A percentile compares a stretch with the other conserved stretches of the same genome.
Conservation (phyloP, 495 filamentous ascomycete genomes). For the Penicillium canescens region DNA sequence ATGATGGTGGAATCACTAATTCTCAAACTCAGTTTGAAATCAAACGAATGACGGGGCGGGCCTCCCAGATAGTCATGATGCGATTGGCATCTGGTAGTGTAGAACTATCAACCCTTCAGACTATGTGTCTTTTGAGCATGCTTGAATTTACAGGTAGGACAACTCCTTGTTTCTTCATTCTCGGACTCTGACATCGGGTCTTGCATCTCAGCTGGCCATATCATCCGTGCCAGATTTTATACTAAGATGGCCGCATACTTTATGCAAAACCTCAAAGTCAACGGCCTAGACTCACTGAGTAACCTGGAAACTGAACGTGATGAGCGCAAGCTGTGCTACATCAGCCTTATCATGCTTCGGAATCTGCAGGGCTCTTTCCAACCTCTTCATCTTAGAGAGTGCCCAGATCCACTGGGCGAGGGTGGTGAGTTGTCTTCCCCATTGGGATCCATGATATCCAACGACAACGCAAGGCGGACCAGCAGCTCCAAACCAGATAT, state of each 20-base stretch:
- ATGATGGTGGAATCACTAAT: conserved; percentile 7
- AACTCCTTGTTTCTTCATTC: not conserved
- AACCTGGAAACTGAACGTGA: conserved; percentile 30
- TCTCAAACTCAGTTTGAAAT: conserved; percentile 15
- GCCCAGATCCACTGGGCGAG: not conserved
- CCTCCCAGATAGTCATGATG: conserved; percentile 31
- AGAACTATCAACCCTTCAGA: conserved; percentile 44
- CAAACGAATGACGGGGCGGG: conserved; percentile 24
- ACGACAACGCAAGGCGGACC: not conserved
- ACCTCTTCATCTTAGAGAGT: conserved; percentile 4
- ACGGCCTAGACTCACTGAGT: conserved; percentile 17
- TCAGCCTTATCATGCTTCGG: conserved; percentile 39
- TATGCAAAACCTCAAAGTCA: conserved; percentile 30
- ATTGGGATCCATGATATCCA: conserved; percentile 6
- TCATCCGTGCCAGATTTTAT: conserved; percentile 37
- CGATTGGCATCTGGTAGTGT: conserved; percentile 32
- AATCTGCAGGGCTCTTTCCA: conserved; percentile 32
- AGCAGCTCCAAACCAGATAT: conserved; percentile 28
- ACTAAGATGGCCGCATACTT: conserved; percentile 37
- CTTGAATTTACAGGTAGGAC: conserved; percentile 41
- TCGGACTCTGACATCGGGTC: not conserved
- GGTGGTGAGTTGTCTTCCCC: not conserved
- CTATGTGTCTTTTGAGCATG: conserved; percentile 40
- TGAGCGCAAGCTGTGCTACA: conserved; percentile 38
- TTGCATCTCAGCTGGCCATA: conserved; percentile 29